Conservation (phyloP, 768 basidiomycete genomes). For the Phlebiopsis flavidoalba region DNA sequence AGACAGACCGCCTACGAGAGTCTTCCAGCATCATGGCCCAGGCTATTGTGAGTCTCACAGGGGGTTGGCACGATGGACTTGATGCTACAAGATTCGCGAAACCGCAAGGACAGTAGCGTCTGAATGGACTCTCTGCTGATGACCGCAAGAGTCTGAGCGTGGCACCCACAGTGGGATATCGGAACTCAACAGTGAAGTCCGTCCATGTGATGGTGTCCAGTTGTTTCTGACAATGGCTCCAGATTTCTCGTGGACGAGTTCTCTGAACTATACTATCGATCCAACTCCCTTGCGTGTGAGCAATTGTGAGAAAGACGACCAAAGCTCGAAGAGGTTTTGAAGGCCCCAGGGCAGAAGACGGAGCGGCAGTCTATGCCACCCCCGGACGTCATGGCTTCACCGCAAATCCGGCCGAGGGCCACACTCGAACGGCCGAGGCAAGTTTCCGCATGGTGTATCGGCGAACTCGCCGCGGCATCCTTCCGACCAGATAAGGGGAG, state of each 20-base stretch:
- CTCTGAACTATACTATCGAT: conserved; percentile 72
- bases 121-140: conserved; percentile 78
- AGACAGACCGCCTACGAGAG: conserved; percentile 61
- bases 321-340: conserved; percentile 12
- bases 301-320: conserved; percentile 25
- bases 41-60: conserved; percentile 52
- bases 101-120: conserved; percentile 68
- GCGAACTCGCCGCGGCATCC: conserved; percentile 18
- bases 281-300: conserved; percentile 44
- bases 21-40: conserved; percentile 42
- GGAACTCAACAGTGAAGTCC: conserved; percentile 77
- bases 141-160: conserved; percentile 72
- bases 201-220: neutral
- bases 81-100: neutral
- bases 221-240: neutral
- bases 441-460: conserved; percentile 7
- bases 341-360: conserved; percentile 8
- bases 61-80: too few relatives aligned
- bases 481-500: too few relatives aligned
- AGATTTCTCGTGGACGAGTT: conserved; percentile 76
- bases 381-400: conserved; percentile 12
- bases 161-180: conserved; percentile 87
- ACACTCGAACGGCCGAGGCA: neutral
- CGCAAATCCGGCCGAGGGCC: conserved; percentile 11
- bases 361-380: conserved; percentile 14